Conservation (phyloP, 2,329 filamentous ascomycete species). For the Diplodia seriata region DNA sequence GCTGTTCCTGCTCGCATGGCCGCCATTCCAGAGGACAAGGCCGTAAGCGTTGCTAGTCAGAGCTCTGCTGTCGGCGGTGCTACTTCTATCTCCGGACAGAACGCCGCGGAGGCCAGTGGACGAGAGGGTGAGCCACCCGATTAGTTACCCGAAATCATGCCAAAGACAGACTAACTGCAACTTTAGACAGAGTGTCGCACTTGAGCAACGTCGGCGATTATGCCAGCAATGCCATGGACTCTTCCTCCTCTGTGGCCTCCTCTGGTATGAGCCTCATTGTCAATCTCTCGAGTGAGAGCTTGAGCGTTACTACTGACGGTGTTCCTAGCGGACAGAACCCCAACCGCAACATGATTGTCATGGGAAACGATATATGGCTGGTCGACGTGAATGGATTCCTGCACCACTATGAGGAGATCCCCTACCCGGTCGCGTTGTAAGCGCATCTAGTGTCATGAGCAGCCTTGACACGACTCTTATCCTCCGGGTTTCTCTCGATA, state of each 20-base stretch:
- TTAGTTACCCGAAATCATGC: neutral
- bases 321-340: no score
- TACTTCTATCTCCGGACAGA: neutral
- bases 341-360: no score
- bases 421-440: no score
- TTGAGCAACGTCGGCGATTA: neutral
- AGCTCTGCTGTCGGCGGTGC: neutral
- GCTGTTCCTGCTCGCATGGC: neutral
- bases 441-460: no score
- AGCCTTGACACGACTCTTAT: neutral
- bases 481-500: neutral
- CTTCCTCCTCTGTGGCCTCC: neutral
- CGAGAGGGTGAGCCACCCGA: neutral
- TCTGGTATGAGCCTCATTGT: neutral
- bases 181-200: neutral
- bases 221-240: neutral
- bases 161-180: slow-evolving; percentile 4
- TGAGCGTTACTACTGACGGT: neutral
- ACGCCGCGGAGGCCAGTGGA: neutral
- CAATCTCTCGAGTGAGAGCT: no score
- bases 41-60: neutral
- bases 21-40: neutral
- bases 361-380: no score
- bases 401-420: no score
- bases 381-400: no score